Evolutionary conservation across 495 filamentous ascomycete genomes (phyloP), one percentile per base, ranked within the genome.

Genomic region (Aeminium ludgeri): DNA sequence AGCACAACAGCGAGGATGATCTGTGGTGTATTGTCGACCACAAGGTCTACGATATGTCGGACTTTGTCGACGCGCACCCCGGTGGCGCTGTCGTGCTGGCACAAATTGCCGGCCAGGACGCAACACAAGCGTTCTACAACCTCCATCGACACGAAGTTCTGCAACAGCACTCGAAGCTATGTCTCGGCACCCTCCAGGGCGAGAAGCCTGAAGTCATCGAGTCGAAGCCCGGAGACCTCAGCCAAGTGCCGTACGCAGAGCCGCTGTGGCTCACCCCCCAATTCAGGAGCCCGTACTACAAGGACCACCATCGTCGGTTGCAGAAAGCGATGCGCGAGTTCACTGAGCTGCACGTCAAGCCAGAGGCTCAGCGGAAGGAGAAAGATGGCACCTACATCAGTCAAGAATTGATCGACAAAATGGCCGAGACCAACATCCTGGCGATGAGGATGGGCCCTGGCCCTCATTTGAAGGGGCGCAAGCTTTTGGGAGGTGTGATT

Each of bases 131-230:
- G 43, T 95, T 91, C 67, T 89, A 94, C 59, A 86, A 86, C 58
- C 80, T 95, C 30, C 86, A 95, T 63, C 73, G 86, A 0, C 86
- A 89, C 35, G 86, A 94, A 61, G 85, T 89, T 2, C 71, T 89
- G 2, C 58, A 72, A 40, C 85, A 83, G 51, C 89, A 89, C 68
- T 54, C 59, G 3, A 63, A 70, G 48, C 69, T 89, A n/a, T 78
- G 70, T 60, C 71, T 89, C 46, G 84, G 84, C 47, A 77, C 72
- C 10, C 56, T 92, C 50, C 65, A 72, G 30, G 78, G 77, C 46
- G 81, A 92, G 60, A 76, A 68, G 41, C 72, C 82, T 28, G 70
- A 81, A 51, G 70, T 89, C 51, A 65, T 84, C 44, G 70, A 71
- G n/a, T 77, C 72, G n/a, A 52, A 70, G 43, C 62, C 71, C 13